Conservation (phyloP, 352 stramenopile genomes). For the Globisporangium nunn region DNA sequence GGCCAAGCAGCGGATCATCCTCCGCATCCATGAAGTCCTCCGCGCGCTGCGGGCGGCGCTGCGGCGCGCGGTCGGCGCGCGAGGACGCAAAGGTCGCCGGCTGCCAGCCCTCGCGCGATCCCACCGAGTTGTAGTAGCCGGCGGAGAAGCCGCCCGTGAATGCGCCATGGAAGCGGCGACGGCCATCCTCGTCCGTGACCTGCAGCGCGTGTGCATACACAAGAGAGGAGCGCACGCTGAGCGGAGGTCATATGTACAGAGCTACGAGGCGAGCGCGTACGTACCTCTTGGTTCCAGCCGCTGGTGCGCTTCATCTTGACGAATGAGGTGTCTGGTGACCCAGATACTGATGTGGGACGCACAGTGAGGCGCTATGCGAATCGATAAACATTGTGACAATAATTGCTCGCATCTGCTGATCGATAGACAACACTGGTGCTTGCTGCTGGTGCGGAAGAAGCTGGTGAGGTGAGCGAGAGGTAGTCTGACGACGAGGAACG, state of each 20-base stretch:
- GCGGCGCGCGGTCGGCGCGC: constrained; percentile 20
- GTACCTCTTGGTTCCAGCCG: constrained; percentile 56
- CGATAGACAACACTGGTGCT: no score
- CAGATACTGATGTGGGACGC: background rate
- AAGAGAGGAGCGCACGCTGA: background rate
- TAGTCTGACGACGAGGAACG: no score
- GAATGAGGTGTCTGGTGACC: background rate
- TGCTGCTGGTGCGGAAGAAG: no score
- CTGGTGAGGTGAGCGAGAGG: no score
- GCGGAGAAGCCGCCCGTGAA: constrained; percentile 93
- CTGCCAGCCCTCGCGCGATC: constrained; percentile 84
- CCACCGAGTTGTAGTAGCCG: constrained; percentile 93
- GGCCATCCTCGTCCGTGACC: constrained; percentile 67
- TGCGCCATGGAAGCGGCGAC: constrained; percentile 88
- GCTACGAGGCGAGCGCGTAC: background rate
- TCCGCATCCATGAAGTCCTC: constrained; percentile 95
- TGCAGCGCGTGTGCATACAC: constrained; percentile 8
- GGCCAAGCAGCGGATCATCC: constrained; percentile 85
- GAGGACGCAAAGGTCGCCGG: constrained; percentile 82
- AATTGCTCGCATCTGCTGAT: no score
- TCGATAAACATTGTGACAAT: background rate
- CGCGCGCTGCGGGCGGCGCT: constrained; percentile 38
- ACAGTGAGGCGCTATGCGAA: background rate
- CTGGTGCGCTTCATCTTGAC: constrained; percentile 33
- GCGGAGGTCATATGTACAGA: no score